These are phyloP conservation scores for Ceratocystis cubensis DNA, from an alignment of 2,329 filamentous ascomycete species.

Conservation along the genomic window DNA sequence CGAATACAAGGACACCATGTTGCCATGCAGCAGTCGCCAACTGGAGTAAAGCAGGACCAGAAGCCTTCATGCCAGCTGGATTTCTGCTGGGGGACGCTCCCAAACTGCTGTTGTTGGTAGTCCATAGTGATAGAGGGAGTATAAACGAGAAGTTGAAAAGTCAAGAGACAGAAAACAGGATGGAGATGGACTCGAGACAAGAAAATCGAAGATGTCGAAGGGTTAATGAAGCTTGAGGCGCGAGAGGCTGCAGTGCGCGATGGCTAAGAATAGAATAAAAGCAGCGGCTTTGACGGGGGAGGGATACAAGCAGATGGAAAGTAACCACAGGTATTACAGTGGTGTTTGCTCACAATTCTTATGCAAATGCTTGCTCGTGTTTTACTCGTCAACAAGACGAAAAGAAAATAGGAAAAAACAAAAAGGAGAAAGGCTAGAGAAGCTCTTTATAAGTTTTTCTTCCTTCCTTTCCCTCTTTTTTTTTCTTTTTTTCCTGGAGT, in stretches of 20 bases:
- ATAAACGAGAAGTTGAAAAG: background rate
- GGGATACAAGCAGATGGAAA: background rate
- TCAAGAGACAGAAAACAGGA: constrained; percentile 13
- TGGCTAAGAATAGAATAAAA: constrained; percentile 7
- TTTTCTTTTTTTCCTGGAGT: too few relatives aligned
- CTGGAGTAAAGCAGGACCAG: constrained; percentile 31
- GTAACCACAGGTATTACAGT: background rate
- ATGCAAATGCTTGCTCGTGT: background rate
- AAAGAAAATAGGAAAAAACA: background rate
- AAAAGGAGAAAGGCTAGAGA: background rate
- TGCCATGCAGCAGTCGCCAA: constrained; percentile 30
- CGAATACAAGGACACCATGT: constrained; percentile 34
- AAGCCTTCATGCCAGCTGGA: constrained; percentile 30
- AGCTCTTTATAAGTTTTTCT: background rate
- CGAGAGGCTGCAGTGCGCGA: background rate
- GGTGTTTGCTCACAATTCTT: background rate
- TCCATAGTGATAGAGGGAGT: background rate
- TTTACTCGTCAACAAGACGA: background rate
- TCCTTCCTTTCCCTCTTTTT: background rate
- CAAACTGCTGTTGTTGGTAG: constrained; percentile 10
- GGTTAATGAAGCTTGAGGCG: background rate
- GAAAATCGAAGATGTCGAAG: constrained; percentile 10
- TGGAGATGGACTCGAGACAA: background rate
- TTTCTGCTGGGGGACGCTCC: constrained; percentile 17
- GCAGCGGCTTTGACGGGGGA: background rate